These are phyloP conservation scores for Rasamsonia emersonii DNA, from an alignment of 2,329 filamentous ascomycete genomes.

Conservation along the genomic window DNA sequence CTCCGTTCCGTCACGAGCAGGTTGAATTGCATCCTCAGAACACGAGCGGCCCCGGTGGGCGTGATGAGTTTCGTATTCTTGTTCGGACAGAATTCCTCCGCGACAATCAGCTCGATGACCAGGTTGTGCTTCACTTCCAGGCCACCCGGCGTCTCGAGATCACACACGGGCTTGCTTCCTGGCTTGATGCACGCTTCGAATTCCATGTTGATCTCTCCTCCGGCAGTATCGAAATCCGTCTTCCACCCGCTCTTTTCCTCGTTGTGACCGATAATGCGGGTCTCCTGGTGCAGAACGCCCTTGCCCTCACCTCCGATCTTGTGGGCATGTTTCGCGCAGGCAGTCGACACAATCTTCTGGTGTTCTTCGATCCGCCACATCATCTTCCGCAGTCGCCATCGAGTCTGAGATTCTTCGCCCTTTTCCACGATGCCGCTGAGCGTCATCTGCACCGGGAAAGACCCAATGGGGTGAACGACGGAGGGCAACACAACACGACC, in stretches of 20 bases:
- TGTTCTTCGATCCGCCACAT: slow-evolving; percentile 91
- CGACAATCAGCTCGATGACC: slow-evolving; percentile 86
- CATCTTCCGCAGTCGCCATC: slow-evolving; percentile 86
- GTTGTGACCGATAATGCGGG: slow-evolving; percentile 67
- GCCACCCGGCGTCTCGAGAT: slow-evolving; percentile 64
- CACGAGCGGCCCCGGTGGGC: slow-evolving; percentile 81
- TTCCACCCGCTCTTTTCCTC: slow-evolving; percentile 89
- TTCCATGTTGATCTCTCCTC: slow-evolving; percentile 72
- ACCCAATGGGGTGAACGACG: slow-evolving; percentile 77
- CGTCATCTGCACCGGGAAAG: slow-evolving; percentile 68
- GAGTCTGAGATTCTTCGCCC: slow-evolving; percentile 57
- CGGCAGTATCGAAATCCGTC: slow-evolving; percentile 58
- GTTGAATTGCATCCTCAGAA: slow-evolving; percentile 86
- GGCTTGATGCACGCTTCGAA: slow-evolving; percentile 59
- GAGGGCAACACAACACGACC: slow-evolving; percentile 73
- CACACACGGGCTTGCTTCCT: slow-evolving; percentile 61
- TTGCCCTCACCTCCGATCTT: slow-evolving; percentile 59
- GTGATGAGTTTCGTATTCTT: slow-evolving; percentile 67
- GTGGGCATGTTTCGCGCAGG: slow-evolving; percentile 66
- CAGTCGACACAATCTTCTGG: slow-evolving; percentile 66
- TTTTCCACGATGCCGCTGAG: slow-evolving; percentile 81
- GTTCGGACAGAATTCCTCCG: slow-evolving; percentile 70
- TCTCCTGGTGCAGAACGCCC: slow-evolving; percentile 64
- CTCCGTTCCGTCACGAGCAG: slow-evolving; percentile 72
- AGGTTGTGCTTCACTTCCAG: slow-evolving; percentile 76